Evolutionary conservation across 116 monocot species (phyloP).

Genomic region (Dioscorea cayenensis): DNA sequence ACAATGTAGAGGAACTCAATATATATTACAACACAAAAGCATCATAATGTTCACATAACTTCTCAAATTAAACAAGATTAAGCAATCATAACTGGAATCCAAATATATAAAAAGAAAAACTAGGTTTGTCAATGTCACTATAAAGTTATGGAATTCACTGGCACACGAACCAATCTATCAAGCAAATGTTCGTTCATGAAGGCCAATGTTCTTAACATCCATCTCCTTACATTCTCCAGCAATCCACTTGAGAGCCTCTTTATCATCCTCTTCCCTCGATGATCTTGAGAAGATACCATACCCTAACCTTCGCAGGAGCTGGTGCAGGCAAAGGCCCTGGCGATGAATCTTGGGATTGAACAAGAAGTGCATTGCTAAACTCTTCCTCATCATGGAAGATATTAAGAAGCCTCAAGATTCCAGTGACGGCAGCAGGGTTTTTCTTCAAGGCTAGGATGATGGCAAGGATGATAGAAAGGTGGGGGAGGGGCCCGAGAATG

Average conservation of each 20-base stretch:
- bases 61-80: not conserved
- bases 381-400: too few relatives aligned
- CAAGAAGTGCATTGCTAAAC: too few relatives aligned
- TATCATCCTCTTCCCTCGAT: constrained; percentile 28
- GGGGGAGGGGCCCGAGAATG: too few relatives aligned
- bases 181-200: constrained; percentile 42
- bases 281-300: constrained; percentile 20
- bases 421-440: too few relatives aligned
- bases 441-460: too few relatives aligned
- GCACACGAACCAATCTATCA: constrained; percentile 40
- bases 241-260: constrained; percentile 49
- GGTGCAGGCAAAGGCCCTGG: too few relatives aligned
- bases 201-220: constrained; percentile 34
- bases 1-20: not conserved
- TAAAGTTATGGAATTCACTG: not conserved
- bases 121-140: not conserved
- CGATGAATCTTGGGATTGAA: too few relatives aligned
- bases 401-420: too few relatives aligned
- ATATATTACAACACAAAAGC: not conserved
- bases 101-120: not conserved
- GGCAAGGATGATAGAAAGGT: too few relatives aligned
- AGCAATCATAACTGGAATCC: not conserved
- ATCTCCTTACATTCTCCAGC: constrained; percentile 21
- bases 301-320: constrained; percentile 4
- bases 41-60: not conserved